phyloP scores from a whole-genome alignment of 495 filamentous ascomycete genomes.

The Cairneyella variabilis region DNA sequence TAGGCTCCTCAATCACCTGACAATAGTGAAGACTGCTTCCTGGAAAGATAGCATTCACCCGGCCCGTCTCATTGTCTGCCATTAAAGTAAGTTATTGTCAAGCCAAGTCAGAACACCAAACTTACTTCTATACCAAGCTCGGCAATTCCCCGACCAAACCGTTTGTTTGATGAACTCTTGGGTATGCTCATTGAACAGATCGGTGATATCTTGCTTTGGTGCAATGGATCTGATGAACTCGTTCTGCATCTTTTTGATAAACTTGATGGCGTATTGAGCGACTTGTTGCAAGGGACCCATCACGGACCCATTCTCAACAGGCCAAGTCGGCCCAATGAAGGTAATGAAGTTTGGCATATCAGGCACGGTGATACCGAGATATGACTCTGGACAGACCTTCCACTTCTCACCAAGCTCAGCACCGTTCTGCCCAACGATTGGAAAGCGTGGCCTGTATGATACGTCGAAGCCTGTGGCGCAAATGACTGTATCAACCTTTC shows the following conservation, averaged over 20 bases:
- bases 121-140: constrained; percentile 32
- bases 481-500: constrained; percentile 56
- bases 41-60: constrained; percentile 16
- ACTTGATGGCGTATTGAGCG: constrained; percentile 28
- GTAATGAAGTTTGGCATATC: constrained; percentile 56
- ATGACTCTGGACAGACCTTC: constrained; percentile 56
- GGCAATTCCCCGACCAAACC: constrained; percentile 40
- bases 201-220: constrained; percentile 54
- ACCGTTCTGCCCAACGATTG: constrained; percentile 47
- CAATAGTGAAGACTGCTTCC: constrained; percentile 13
- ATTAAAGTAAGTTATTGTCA: background rate
- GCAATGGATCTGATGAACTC: constrained; percentile 57
- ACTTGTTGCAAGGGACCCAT: constrained; percentile 12
- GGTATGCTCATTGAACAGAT: constrained; percentile 56
- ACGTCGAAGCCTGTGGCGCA: constrained; percentile 65
- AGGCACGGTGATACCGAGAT: constrained; percentile 58
- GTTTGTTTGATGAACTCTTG: constrained; percentile 60
- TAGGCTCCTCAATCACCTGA: constrained; percentile 11
- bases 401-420: constrained; percentile 48
- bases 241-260: constrained; percentile 56
- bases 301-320: constrained; percentile 18
- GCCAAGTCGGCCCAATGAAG: constrained; percentile 19
- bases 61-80: constrained; percentile 20
- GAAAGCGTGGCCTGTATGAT: constrained; percentile 54
- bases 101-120: background rate